Evolutionary conservation across 108 stramenopile genomes (phyloP).

Genomic region (Skeletonema potamos): DNA sequence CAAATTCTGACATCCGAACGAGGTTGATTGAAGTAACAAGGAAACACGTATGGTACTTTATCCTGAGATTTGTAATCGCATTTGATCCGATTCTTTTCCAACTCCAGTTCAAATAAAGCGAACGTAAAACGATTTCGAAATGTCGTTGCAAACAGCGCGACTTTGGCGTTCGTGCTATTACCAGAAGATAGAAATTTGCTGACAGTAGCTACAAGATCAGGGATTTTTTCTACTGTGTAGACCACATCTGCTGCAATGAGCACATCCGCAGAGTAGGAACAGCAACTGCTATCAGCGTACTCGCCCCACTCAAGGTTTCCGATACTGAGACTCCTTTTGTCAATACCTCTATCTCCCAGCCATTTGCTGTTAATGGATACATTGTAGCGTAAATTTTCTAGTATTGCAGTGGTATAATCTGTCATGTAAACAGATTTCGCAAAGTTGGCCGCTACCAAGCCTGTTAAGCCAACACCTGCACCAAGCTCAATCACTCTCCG

Average conservation of each 20-base stretch:
- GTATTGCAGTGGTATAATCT: conserved; percentile 61
- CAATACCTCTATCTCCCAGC: conserved; percentile 33
- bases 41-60: conserved; percentile 42
- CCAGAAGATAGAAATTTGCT: conserved; percentile 33
- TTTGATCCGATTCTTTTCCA: conserved; percentile 34
- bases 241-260: conserved; percentile 73
- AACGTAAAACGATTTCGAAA: conserved; percentile 59
- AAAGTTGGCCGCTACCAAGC: conserved; percentile 51
- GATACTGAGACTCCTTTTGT: neutral
- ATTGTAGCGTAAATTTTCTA: conserved; percentile 66
- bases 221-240: conserved; percentile 54
- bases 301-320: conserved; percentile 63
- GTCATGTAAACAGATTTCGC: conserved; percentile 58
- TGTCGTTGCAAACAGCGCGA: conserved; percentile 62
- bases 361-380: conserved; percentile 51
- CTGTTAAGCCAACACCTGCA: conserved; percentile 70
- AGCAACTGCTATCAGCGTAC: conserved; percentile 12
- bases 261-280: conserved; percentile 38
- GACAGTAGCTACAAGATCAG: conserved; percentile 42
- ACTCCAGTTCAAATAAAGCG: conserved; percentile 42
- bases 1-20: conserved; percentile 58
- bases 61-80: conserved; percentile 30
- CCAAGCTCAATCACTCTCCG: conserved; percentile 61
- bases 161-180: conserved; percentile 1
- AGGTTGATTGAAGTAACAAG: conserved; percentile 58